Evolutionary conservation across 306 rosid genomes (phyloP).

Genomic region (Dalbergia cochinchinensis): DNA sequence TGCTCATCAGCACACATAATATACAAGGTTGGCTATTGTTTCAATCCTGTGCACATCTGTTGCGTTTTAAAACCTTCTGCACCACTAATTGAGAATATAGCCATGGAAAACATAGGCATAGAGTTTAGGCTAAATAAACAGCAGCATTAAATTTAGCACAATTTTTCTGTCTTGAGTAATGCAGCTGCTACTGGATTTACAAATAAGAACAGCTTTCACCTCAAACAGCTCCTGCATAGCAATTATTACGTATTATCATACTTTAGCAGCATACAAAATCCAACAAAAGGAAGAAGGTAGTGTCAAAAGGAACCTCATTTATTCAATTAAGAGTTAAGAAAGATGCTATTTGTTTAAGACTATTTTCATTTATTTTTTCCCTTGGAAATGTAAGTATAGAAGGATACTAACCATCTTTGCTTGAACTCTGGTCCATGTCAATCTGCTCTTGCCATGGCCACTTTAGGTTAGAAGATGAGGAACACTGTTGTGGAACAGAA

Average conservation of each 20-base stretch:
- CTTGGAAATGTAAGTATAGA: slow-evolving; percentile 12
- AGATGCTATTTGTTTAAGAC: neutral
- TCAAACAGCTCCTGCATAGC: slow-evolving; percentile 57
- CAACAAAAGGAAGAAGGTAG: neutral
- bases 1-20: slow-evolving; percentile 26
- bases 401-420: slow-evolving; percentile 58
- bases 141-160: slow-evolving; percentile 11
- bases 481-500: slow-evolving; percentile 80
- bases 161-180: slow-evolving; percentile 19
- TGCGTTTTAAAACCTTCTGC: slow-evolving; percentile 19
- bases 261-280: slow-evolving; percentile 20
- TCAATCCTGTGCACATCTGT: neutral
- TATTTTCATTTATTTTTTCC: slow-evolving; percentile 32
- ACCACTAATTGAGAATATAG: slow-evolving; percentile 28
- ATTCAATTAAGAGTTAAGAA: neutral
- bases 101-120: slow-evolving; percentile 3
- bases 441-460: slow-evolving; percentile 60
- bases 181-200: slow-evolving; percentile 37
- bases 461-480: slow-evolving; percentile 65
- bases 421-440: slow-evolving; percentile 64
- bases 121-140: slow-evolving; percentile 4
- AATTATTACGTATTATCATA: slow-evolving; percentile 1
- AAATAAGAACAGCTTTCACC: slow-evolving; percentile 40
- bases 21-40: slow-evolving; percentile 44
- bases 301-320: neutral